Conservation (phyloP, 1,284 basidiomycete species). For the Marasmius fiardii region DNA sequence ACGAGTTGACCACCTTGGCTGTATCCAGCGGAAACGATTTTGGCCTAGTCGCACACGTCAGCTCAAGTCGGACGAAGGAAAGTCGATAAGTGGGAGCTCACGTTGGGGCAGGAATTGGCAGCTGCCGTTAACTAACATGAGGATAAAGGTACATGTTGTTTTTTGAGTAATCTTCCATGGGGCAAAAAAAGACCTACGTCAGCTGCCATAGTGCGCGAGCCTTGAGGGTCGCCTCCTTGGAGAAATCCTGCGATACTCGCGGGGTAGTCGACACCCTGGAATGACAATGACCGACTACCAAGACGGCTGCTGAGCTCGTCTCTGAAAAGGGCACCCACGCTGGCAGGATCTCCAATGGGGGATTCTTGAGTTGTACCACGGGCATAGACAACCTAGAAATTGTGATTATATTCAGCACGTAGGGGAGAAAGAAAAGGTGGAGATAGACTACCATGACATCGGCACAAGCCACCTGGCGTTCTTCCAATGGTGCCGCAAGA, state of each 20-base stretch:
- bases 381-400: constrained; percentile 24
- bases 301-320: constrained; percentile 23
- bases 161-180: too few species aligned
- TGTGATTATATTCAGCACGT: too few species aligned
- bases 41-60: neutral
- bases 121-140: constrained; percentile 13
- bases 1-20: constrained; percentile 36
- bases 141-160: neutral
- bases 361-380: constrained; percentile 26
- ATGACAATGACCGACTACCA: constrained; percentile 23
- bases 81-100: constrained; percentile 6
- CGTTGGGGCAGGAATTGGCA: constrained; percentile 30
- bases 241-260: constrained; percentile 30
- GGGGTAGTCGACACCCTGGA: constrained; percentile 32
- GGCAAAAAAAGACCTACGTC: constrained; percentile 16
- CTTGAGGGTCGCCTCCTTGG: constrained; percentile 30
- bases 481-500: neutral
- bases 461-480: neutral
- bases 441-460: neutral
- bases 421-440: neutral
- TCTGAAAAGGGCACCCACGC: constrained; percentile 30
- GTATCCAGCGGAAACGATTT: constrained; percentile 7
- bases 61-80: neutral
- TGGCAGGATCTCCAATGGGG: constrained; percentile 21
- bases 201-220: constrained; percentile 31